Evolutionary conservation across 2,329 filamentous ascomycete genomes (phyloP).

Genomic region (Verticillium longisporum): DNA sequence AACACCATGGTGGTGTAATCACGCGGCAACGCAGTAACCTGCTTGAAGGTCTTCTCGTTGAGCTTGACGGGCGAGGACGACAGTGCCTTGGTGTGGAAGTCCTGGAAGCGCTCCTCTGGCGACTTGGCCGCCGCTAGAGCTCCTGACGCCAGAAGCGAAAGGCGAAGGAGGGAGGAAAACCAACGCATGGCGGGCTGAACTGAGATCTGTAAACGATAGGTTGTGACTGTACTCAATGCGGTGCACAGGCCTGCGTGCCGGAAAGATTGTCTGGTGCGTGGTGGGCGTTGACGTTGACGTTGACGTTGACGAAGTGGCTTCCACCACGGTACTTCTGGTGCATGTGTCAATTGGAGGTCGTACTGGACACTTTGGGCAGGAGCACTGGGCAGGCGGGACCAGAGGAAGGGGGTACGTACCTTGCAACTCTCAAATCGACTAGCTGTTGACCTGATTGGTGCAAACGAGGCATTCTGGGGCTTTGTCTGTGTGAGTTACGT

Average conservation of each 20-base stretch:
- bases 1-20: slow-evolving; percentile 81
- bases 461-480: neutral
- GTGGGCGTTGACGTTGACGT: neutral
- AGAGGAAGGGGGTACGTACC: neutral
- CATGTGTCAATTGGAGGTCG: neutral
- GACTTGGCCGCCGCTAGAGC: slow-evolving; percentile 59
- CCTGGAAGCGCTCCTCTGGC: slow-evolving; percentile 57
- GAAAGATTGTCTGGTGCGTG: neutral
- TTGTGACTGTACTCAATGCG: neutral
- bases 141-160: slow-evolving; percentile 25
- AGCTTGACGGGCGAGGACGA: slow-evolving; percentile 67
- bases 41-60: slow-evolving; percentile 66
- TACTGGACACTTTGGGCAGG: neutral
- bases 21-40: slow-evolving; percentile 68
- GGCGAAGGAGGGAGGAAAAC: slow-evolving; percentile 54
- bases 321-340: neutral
- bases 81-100: slow-evolving; percentile 63
- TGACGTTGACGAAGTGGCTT: neutral
- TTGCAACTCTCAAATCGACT: neutral
- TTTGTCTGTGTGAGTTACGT: neutral
- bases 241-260: neutral
- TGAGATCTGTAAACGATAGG: neutral
- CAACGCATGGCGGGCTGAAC: slow-evolving; percentile 57
- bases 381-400: neutral
- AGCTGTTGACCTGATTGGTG: neutral